phyloP scores from a whole-genome alignment of 2,329 filamentous ascomycete species.

The Talaromyces islandicus region DNA sequence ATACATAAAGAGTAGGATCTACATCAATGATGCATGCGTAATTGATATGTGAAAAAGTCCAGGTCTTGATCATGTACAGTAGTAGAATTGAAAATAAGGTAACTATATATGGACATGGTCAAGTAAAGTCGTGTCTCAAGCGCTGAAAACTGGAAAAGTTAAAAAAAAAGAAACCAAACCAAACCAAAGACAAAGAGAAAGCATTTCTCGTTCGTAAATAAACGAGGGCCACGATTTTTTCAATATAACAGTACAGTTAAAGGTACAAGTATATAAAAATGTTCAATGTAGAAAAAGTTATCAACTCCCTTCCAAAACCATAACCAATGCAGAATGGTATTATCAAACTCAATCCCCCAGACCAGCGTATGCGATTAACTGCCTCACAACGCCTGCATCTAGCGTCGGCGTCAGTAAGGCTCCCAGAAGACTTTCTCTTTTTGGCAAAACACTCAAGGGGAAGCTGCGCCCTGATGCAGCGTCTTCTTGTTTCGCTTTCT shows the following conservation, averaged over 20 bases:
- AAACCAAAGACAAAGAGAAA: background rate
- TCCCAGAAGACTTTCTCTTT: constrained; percentile 61
- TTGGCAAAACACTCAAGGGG: constrained; percentile 59
- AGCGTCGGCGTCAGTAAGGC: constrained; percentile 62
- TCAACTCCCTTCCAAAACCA: background rate
- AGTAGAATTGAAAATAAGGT: background rate
- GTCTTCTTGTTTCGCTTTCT: constrained; percentile 57
- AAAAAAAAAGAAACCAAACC: background rate
- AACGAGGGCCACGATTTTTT: background rate
- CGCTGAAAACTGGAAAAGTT: constrained; percentile 1
- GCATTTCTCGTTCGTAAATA: background rate
- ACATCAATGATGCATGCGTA: too few species aligned
- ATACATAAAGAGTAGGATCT: constrained; percentile 9
- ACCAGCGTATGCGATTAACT: constrained; percentile 60
- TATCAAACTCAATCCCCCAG: constrained; percentile 37
- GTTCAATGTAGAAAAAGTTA: background rate
- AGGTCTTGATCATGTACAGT: background rate
- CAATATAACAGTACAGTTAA: background rate
- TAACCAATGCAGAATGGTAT: background rate
- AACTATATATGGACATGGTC: constrained; percentile 8
- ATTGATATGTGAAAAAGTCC: background rate
- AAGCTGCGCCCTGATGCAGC: constrained; percentile 44
- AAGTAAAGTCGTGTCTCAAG: background rate
- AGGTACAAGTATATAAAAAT: constrained; percentile 6
- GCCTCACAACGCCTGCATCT: constrained; percentile 58